Percentiles rank a stretch among this genome's conserved stretches.
phyloP scores from a whole-genome alignment of 805 yeast species.

The Saturnispora gosingensis region DNA sequence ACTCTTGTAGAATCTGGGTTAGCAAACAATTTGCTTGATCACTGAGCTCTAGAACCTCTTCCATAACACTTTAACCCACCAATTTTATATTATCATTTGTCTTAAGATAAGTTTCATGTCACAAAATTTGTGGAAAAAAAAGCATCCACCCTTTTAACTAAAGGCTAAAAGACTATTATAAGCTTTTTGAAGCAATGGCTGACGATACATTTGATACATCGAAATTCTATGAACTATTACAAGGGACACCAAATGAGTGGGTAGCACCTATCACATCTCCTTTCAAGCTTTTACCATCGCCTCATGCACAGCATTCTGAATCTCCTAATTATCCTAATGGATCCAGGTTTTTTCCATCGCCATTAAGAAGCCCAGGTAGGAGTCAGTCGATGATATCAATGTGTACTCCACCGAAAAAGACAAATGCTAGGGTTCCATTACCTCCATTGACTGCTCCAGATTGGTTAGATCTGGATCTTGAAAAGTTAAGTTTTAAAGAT shows the following conservation, averaged over 20 bases:
- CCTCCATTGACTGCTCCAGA: not conserved
- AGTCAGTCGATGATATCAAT: not conserved
- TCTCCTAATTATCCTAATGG: not conserved
- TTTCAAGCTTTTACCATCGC: not conserved
- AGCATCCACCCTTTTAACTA: not conserved
- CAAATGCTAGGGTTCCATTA: not conserved
- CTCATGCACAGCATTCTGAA: not conserved
- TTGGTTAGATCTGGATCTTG: not conserved
- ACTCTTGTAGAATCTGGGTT: not conserved
- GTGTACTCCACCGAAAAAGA: not conserved
- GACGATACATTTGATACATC: slow-evolving; percentile 13
- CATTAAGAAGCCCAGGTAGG: not conserved
- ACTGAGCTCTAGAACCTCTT: not conserved
- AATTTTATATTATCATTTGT: not conserved
- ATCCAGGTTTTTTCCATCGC: slow-evolving; percentile 2
- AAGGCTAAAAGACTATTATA: not conserved
- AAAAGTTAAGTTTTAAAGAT: slow-evolving; percentile 9
- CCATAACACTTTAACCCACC: not conserved
- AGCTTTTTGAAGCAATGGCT: not conserved
- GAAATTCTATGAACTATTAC: slow-evolving; percentile 9
- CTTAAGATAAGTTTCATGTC: not conserved
- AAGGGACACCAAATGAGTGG: not conserved
- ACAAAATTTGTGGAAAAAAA: not conserved
- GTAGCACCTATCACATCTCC: not conserved
- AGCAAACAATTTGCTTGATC: not conserved